Conservation (phyloP, 78 protist genomes). For the Cavenderia fasciculata region DNA sequence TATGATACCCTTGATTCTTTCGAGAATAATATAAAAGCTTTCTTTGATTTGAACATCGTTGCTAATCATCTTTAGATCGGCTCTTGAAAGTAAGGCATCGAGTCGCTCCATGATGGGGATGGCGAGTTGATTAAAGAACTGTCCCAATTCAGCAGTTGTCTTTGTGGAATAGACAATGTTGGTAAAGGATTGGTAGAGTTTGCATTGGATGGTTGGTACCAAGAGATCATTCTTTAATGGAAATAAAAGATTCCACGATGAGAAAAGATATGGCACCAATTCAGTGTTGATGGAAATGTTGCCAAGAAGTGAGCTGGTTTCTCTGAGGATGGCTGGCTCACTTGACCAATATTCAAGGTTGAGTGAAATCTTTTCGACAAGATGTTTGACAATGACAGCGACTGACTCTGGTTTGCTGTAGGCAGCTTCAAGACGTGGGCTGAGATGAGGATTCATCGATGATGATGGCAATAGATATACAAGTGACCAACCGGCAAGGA, state of each 20-base stretch:
- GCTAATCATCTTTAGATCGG: constrained; percentile 10
- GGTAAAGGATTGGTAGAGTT: constrained; percentile 2
- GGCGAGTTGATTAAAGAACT: background rate
- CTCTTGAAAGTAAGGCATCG: constrained; percentile 8
- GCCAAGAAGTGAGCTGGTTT: background rate
- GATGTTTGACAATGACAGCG: background rate
- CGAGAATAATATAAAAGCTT: constrained; percentile 3
- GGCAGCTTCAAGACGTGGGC: background rate
- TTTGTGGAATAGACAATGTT: constrained; percentile 7
- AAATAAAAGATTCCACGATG: constrained; percentile 11
- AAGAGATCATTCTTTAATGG: background rate
- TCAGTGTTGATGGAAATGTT: background rate
- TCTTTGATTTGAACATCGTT: constrained; percentile 35
- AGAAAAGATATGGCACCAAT: background rate
- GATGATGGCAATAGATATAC: constrained; percentile 37
- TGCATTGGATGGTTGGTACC: constrained; percentile 17
- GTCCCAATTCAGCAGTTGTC: background rate
- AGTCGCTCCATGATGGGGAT: background rate
- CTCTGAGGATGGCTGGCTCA: constrained; percentile 5
- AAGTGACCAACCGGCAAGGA: constrained; percentile 34
- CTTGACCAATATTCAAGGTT: constrained; percentile 37
- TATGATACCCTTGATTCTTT: constrained; percentile 36
- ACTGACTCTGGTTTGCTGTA: background rate
- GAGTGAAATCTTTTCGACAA: constrained; percentile 2
- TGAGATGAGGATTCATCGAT: background rate